Evolutionary conservation across 2,329 filamentous ascomycete genomes (phyloP).

Genomic region (Diatrype stigma): DNA sequence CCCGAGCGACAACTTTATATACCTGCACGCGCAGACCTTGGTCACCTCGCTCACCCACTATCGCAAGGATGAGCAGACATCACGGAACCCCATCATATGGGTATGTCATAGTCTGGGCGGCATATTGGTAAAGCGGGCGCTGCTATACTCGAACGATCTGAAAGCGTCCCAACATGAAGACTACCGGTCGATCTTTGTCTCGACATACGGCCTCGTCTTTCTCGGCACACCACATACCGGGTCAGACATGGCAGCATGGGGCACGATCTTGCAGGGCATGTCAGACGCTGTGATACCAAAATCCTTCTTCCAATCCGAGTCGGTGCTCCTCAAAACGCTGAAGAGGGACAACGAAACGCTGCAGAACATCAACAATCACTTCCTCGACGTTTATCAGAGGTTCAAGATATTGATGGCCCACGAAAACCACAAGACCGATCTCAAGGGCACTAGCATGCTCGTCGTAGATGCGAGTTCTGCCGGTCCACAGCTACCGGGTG

Average conservation of each 20-base stretch:
- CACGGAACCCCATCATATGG: conserved; percentile 67
- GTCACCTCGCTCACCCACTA: conserved; percentile 60
- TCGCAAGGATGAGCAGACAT: conserved; percentile 53
- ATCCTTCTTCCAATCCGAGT: conserved; percentile 63
- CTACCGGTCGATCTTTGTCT: conserved; percentile 65
- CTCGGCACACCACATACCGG: conserved; percentile 73
- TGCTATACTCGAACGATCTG: conserved; percentile 63
- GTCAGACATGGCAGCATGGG: conserved; percentile 65
- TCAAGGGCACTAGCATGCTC: conserved; percentile 58
- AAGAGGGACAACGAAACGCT: conserved; percentile 70
- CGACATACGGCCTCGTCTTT: conserved; percentile 73
- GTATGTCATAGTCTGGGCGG: conserved; percentile 72
- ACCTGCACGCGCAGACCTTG: conserved; percentile 67
- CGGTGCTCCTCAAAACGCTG: conserved; percentile 65
- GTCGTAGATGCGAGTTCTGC: conserved; percentile 70
- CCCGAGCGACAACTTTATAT: conserved; percentile 63
- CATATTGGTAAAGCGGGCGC: conserved; percentile 65
- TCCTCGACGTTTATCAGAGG: conserved; percentile 65
- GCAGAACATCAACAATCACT: conserved; percentile 69
- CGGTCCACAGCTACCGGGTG: conserved; percentile 63
- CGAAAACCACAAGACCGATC: conserved; percentile 66
- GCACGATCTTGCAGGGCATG: conserved; percentile 62
- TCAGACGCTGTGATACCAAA: conserved; percentile 61
- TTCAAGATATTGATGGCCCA: conserved; percentile 75
- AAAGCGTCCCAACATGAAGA: conserved; percentile 57